These are phyloP conservation scores for Schizopora paradoxa DNA, from an alignment of 1,284 basidiomycete species.

Conservation along the genomic window DNA sequence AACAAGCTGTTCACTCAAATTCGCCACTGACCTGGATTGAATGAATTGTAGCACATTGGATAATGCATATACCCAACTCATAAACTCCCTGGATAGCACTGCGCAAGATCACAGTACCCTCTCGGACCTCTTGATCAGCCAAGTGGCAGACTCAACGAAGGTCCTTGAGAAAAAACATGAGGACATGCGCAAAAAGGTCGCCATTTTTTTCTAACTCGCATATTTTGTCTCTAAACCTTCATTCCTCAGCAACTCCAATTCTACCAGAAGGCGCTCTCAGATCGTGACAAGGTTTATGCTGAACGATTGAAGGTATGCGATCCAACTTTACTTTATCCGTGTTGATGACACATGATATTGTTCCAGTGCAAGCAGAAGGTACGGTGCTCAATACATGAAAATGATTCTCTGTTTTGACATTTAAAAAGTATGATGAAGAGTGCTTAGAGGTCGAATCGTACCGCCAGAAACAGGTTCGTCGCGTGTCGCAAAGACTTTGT, in stretches of 20 bases:
- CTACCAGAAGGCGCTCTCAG: slow-evolving; percentile 64
- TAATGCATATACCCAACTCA: slow-evolving; percentile 59
- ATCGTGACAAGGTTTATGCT: slow-evolving; percentile 60
- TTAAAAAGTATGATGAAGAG: slow-evolving; percentile 66
- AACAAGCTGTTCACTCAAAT: neutral
- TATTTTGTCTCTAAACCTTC: slow-evolving; percentile 6
- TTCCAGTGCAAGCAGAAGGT: slow-evolving; percentile 71
- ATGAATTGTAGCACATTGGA: slow-evolving; percentile 63
- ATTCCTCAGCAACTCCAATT: slow-evolving; percentile 53
- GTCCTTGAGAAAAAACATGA: slow-evolving; percentile 57
- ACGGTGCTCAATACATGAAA: slow-evolving; percentile 10
- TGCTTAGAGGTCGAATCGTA: slow-evolving; percentile 64
- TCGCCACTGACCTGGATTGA: slow-evolving; percentile 1
- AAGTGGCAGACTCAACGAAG: slow-evolving; percentile 63
- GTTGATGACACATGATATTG: neutral
- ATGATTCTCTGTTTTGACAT: slow-evolving; percentile 13
- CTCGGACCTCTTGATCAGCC: slow-evolving; percentile 53
- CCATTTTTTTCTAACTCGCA: slow-evolving; percentile 7
- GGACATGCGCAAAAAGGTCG: slow-evolving; percentile 61
- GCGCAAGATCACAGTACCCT: slow-evolving; percentile 66
- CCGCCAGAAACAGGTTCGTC: slow-evolving; percentile 67
- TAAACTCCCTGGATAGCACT: slow-evolving; percentile 50
- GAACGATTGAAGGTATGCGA: slow-evolving; percentile 62
- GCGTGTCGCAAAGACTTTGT: neutral
- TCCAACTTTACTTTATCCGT: slow-evolving; percentile 8